Base-by-base conservation (phyloP, 2,329 filamentous ascomycete species). In the Colletotrichum sp. region DNA sequence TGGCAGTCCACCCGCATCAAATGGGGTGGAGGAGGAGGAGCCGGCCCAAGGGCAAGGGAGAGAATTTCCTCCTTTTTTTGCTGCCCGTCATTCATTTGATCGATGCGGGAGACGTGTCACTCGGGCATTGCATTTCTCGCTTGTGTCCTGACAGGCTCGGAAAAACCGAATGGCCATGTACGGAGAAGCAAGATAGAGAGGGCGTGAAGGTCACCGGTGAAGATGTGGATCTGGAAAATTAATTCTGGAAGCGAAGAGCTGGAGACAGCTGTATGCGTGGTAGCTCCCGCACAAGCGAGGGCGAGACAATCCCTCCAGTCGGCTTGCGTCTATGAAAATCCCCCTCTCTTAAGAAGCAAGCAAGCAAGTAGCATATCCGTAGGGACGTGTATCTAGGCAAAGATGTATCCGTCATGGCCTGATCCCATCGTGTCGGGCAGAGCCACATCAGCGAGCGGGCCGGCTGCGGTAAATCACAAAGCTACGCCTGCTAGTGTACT, bases 51-150 rank as follows among this genome's bases (percentile, higher is more conserved):
- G 48, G 38, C 12, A 21, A 55, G 58, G 43, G 57, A 58, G 60
- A n/a, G 48, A 28, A 43, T 60, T 74, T n/a, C 13, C 32, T 69
- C 13, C 16, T 61, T 69, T 58, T 58, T 74, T 71, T 66, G 61
- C 64, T 67, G 63, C 55, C 63, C 72, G 68, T 72, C 72, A 67
- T 72, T 38, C 72, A 66, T 71, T 71, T 26, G 52, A 57, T 57
- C 26, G 26, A 71, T 74, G 58, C 60, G 18, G 52, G 34, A 43
- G 72, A 61, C 52, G 52, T 72, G 61, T 75, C 61, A 75, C n/a
- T 28, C 34, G 24, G 55, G 26, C 34, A 70, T 70, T 63, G 57
- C 55, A 24, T 70, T 61, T 63, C 36, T 52, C 16, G 32, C 48
- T 48, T 16, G 34, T 3, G 32, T 55, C 24, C 18, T 67, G 43